A percentile compares a stretch with the other conserved stretches of the same genome.
Evolutionary conservation across 2,329 filamentous ascomycete genomes (phyloP).

Genomic region (Orbilia quercus): DNA sequence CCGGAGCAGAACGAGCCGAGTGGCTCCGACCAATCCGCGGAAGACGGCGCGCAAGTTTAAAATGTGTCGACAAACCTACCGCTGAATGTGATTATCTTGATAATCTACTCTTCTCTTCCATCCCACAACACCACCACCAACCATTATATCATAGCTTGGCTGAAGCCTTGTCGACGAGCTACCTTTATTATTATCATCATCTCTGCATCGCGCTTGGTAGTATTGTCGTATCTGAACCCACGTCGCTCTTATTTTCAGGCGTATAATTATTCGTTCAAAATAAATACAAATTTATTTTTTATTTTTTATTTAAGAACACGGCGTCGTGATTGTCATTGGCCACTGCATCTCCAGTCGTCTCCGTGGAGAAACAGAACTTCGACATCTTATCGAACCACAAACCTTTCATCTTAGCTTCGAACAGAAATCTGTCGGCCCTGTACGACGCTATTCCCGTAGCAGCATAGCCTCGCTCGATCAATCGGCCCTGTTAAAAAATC

Average conservation of each 20-base stretch:
- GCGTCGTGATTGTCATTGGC: neutral
- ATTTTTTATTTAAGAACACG: neutral
- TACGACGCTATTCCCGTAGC: slow-evolving; percentile 33
- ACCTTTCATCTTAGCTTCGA: neutral
- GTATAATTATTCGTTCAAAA: too few relatives aligned
- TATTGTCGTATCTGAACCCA: too few relatives aligned
- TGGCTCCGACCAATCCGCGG: slow-evolving; percentile 24
- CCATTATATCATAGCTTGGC: slow-evolving; percentile 17
- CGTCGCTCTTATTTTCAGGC: too few relatives aligned
- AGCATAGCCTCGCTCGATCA: slow-evolving; percentile 23
- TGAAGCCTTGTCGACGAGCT: slow-evolving; percentile 14
- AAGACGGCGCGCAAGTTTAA: neutral
- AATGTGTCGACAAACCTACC: neutral
- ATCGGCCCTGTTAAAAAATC: slow-evolving; percentile 38
- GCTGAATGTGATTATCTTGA: slow-evolving; percentile 38
- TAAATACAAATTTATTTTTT: too few relatives aligned
- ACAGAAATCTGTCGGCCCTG: slow-evolving; percentile 3
- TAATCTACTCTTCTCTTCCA: slow-evolving; percentile 12
- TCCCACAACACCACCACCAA: slow-evolving; percentile 13
- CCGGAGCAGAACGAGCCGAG: slow-evolving; percentile 24
- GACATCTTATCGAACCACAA: neutral
- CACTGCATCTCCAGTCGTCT: neutral
- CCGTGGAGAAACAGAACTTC: slow-evolving; percentile 9
- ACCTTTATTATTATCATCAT: too few relatives aligned
- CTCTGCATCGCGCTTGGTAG: too few relatives aligned